Conservation (phyloP, 2,329 filamentous ascomycete genomes). For the Knoxdaviesia capensis region DNA sequence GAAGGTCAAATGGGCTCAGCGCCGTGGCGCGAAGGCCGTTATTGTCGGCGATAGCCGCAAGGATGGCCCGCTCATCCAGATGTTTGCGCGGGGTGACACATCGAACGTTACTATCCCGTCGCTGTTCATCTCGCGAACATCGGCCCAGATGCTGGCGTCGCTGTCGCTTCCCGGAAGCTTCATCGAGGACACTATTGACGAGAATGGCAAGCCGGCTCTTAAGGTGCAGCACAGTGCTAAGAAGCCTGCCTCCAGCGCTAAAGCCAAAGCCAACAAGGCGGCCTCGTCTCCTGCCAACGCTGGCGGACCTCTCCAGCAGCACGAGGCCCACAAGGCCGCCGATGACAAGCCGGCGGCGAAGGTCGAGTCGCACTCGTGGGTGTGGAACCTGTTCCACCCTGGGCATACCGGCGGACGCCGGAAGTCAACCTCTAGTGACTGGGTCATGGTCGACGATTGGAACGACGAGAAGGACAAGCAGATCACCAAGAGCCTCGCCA, state of each 20-base stretch:
- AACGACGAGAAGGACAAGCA: conserved; percentile 30
- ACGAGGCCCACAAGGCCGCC: too few relatives aligned
- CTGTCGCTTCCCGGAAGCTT: conserved; percentile 54
- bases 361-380: too few relatives aligned
- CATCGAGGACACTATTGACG: conserved; percentile 37
- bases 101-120: conserved; percentile 89
- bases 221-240: conserved; percentile 30
- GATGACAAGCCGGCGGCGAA: too few relatives aligned
- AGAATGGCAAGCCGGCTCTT: conserved; percentile 34
- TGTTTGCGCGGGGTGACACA: conserved; percentile 95
- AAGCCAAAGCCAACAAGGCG: conserved; percentile 6
- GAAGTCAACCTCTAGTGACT: conserved; percentile 21
- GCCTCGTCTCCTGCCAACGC: background rate
- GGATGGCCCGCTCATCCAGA: conserved; percentile 77
- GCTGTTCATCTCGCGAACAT: conserved; percentile 86
- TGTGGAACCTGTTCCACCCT: too few relatives aligned
- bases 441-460: conserved; percentile 50
- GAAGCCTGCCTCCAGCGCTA: conserved; percentile 37
- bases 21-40: conserved; percentile 69
- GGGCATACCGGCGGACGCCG: too few relatives aligned
- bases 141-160: conserved; percentile 78
- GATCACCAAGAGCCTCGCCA: conserved; percentile 17
- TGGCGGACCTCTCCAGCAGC: too few relatives aligned
- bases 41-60: conserved; percentile 89
- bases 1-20: conserved; percentile 93